Base-by-base conservation (phyloP, 768 basidiomycete genomes). In the Xerocomellus dryophilus region DNA sequence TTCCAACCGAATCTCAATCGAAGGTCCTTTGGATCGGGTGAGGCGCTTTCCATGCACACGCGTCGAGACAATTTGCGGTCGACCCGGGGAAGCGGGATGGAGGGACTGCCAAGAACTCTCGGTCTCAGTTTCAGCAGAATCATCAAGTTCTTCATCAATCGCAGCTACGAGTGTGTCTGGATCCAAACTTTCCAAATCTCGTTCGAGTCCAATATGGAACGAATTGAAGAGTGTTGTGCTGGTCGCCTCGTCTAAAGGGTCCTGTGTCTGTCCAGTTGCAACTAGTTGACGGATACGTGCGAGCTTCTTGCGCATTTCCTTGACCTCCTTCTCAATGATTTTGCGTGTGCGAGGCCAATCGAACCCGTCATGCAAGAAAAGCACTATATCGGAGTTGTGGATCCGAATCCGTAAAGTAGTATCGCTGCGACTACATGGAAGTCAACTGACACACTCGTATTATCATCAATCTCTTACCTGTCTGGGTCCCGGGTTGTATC, bases 51-150 rank as follows among this genome's bases (percentile, higher is more conserved):
- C 81, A 56, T 81, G 79, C 17, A 83, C 64, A 43, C 76, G 76
- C 15, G 70, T 25, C 18, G 63, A 65, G 29, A 54, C 45, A 12
- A 74, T 62, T 45, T 70, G 75, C 15, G 67, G 59, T 58, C 68
- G 73, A 18, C 75, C 72, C 17, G 78, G 82, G 27, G 75, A 75
- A 31, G 74, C 64, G 36, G 85, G 76, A 56, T 79, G 76, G n/a
- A 95, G 72, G 7, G 93, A 86, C 61, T 96, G 93, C 93, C 94
- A 97, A 17, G 93, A 95, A 60, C 88, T 87, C 64, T 90, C 86
- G 49, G 82, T 89, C 4, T 78, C 81, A 3, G 84, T 85, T 39
- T 95, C 92, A 2, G 76, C 62, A 34, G 87, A 86, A 17, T 91
- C 86, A 54, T 83, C 83, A 36, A 98, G 76, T 67, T 98, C 89